Conservation (phyloP, 169 alveolate genomes). For the Perkinsus chesapeaki region DNA sequence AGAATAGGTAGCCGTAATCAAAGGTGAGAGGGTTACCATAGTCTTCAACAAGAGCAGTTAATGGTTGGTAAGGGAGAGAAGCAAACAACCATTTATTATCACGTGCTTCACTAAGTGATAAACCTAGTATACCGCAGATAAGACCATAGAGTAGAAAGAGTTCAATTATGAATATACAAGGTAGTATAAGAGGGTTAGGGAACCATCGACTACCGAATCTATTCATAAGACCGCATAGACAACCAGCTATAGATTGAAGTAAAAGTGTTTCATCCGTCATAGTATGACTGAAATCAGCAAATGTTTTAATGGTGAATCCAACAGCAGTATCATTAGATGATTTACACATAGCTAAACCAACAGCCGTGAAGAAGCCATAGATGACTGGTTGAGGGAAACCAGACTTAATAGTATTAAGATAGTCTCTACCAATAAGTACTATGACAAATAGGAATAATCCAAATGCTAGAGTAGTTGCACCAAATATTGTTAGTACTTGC, state of each 20-base stretch:
- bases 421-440: neutral
- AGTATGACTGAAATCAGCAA: neutral
- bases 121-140: neutral
- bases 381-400: neutral
- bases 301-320: neutral
- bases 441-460: neutral
- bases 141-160: neutral
- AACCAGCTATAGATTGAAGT: neutral
- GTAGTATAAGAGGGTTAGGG: neutral
- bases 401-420: neutral
- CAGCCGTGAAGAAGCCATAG: neutral
- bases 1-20: neutral
- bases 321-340: neutral
- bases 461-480: neutral
- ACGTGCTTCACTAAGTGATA: neutral
- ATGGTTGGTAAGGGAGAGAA: neutral
- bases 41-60: neutral
- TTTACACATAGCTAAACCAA: neutral
- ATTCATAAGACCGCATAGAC: neutral
- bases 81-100: neutral
- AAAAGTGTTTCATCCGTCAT: neutral
- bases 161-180: neutral
- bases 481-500: neutral
- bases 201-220: neutral
- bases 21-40: neutral